Evolutionary conservation across 805 yeast species (phyloP).

Genomic region (Saturnispora diversa): DNA sequence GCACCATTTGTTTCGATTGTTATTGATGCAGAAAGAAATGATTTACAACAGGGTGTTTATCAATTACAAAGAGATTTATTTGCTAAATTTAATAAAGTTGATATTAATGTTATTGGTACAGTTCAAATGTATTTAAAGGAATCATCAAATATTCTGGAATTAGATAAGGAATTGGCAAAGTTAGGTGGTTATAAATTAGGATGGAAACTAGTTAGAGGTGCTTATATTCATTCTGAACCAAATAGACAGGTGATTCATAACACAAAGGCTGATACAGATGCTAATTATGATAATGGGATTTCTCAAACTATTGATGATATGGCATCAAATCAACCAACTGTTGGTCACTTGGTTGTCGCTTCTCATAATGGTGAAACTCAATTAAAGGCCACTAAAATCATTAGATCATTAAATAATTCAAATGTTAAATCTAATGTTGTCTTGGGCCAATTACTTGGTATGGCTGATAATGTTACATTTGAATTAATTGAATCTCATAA

Average conservation of each 20-base stretch:
- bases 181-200: conserved; percentile 64
- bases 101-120: conserved; percentile 76
- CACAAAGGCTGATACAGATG: conserved; percentile 75
- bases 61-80: conserved; percentile 79
- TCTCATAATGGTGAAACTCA: conserved; percentile 83
- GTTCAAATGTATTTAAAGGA: conserved; percentile 85
- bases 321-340: conserved; percentile 33
- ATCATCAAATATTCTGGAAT: conserved; percentile 49
- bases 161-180: conserved; percentile 59
- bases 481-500: conserved; percentile 59
- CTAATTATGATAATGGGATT: conserved; percentile 65
- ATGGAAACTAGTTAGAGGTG: conserved; percentile 89
- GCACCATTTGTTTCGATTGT: conserved; percentile 71
- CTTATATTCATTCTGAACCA: conserved; percentile 85
- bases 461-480: conserved; percentile 86
- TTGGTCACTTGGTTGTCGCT: conserved; percentile 82
- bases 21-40: conserved; percentile 87
- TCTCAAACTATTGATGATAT: conserved; percentile 53
- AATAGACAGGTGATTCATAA: conserved; percentile 64
- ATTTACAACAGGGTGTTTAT: conserved; percentile 86
- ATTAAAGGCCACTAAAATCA: conserved; percentile 53
- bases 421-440: conserved; percentile 54
- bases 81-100: conserved; percentile 58
- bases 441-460: conserved; percentile 86
- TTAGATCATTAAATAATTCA: conserved; percentile 24